Base-by-base conservation (phyloP, 345 rosid species). In the Alliaria petiolata region DNA sequence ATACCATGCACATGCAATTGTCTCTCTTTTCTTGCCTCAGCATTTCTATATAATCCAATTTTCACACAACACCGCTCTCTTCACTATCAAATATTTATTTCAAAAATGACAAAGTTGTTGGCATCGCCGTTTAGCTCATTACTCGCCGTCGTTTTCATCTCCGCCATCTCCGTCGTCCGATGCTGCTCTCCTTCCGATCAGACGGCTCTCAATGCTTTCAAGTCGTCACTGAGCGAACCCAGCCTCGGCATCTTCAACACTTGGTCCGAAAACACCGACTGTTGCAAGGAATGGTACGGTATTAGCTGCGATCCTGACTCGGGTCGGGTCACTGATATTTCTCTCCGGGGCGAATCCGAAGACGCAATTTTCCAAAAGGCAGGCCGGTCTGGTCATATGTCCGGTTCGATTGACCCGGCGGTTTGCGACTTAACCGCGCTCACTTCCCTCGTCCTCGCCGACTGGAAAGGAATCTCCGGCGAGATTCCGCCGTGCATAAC, bases 321-420 rank as follows among this genome's bases (percentile, higher is more conserved):
- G 33, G 72, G 58, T 43, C 87, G 92, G 20, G 97, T 93, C 77
- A 72, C 89, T 4, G 97, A 89, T 72, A 71, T 93, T 45, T 83
- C 80, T 60, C 95, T 93, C 45, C 96, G 98, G 0, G 98, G 98
- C 3, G 98, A 93, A 76, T 90, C 98, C 0, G 96, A 90, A 77
- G 98, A 93, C 70, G 92, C 89, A 5, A 82, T 91, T 71, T 87
- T 93, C 53, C 76, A 70, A 12, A 85, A 85, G 40, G 83, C 92
- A 8, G 96, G 97, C 60, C 83, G 87, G 40, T 76, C 92, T 22
- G 92, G 92, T 36, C 82, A 80, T 87, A 93, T 93, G 98, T 65
- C 96, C 63, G 98, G 98, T 10, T 76, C 91, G 7, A 84, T 93
- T 53, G 80, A 77, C 78, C 92, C 95, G 8, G 81, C 96, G 62